These are phyloP conservation scores for Ochromonas danica DNA, from an alignment of 108 stramenopile genomes.

Conservation along the genomic window DNA sequence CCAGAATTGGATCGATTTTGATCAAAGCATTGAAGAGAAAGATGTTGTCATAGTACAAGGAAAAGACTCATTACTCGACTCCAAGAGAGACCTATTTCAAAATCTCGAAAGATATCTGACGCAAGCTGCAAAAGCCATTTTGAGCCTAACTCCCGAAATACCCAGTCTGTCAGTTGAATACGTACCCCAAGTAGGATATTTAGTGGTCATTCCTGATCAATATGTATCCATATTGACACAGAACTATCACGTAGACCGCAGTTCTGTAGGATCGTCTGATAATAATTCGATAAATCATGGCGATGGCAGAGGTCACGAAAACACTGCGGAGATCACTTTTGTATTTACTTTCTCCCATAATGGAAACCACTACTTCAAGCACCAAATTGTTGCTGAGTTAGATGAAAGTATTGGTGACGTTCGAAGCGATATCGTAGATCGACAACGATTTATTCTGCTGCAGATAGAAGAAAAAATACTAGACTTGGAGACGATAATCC, in stretches of 20 bases:
- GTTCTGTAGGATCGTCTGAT: no score
- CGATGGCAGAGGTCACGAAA: no score
- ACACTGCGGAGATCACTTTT: no score
- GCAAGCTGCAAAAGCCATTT: no score
- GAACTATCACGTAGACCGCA: no score
- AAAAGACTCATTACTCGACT: background rate
- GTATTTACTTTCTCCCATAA: slow-evolving; percentile 73
- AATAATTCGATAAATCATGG: no score
- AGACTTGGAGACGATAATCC: slow-evolving; percentile 73
- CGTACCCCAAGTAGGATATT: slow-evolving; percentile 85
- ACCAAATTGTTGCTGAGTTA: slow-evolving; percentile 66
- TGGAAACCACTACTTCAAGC: slow-evolving; percentile 78
- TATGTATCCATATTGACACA: no score
- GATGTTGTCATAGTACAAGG: slow-evolving; percentile 60
- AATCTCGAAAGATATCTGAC: background rate
- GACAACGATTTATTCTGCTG: slow-evolving; percentile 73
- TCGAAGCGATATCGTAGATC: slow-evolving; percentile 81
- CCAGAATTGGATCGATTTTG: slow-evolving; percentile 65
- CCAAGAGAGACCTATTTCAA: background rate
- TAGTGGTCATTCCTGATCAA: slow-evolving; percentile 61
- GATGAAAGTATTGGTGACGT: slow-evolving; percentile 87
- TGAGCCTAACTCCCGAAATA: no score
- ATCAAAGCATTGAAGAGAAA: slow-evolving; percentile 61
- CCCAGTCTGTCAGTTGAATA: slow-evolving; percentile 75
- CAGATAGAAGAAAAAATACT: slow-evolving; percentile 85